Conservation (phyloP, 1,284 basidiomycete species). For the Amylostereum chailletii region DNA sequence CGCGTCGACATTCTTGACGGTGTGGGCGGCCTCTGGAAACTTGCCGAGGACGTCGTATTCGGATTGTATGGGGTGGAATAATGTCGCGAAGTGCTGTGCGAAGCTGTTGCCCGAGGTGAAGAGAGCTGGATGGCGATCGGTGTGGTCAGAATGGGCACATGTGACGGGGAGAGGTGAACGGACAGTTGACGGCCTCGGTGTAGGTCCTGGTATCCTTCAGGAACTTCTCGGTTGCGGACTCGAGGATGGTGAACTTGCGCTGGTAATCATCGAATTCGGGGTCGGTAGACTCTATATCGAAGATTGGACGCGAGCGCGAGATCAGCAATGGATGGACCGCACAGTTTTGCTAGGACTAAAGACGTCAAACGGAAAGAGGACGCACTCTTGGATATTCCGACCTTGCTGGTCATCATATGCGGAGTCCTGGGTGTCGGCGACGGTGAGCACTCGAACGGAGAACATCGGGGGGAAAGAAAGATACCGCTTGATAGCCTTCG, state of each 20-base stretch:
- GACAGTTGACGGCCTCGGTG: slow-evolving; percentile 74
- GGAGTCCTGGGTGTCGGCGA: slow-evolving; percentile 54
- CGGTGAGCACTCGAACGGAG: background rate
- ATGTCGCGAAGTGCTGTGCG: slow-evolving; percentile 63
- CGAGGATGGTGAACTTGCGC: slow-evolving; percentile 71
- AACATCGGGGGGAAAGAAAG: slow-evolving; percentile 11
- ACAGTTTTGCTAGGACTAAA: background rate
- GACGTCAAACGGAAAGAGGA: slow-evolving; percentile 7
- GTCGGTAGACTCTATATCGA: slow-evolving; percentile 65
- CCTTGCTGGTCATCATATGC: slow-evolving; percentile 76
- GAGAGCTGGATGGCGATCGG: slow-evolving; percentile 44
- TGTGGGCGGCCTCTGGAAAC: slow-evolving; percentile 72
- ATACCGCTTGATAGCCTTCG: slow-evolving; percentile 73
- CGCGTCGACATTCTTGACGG: slow-evolving; percentile 69
- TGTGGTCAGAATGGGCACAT: slow-evolving; percentile 1
- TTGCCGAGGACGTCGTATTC: slow-evolving; percentile 80
- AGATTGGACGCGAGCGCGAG: background rate
- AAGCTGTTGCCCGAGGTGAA: slow-evolving; percentile 76
- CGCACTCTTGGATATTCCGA: slow-evolving; percentile 89
- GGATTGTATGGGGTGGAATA: slow-evolving; percentile 76
- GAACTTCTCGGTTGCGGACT: slow-evolving; percentile 82
- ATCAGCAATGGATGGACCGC: slow-evolving; percentile 4
- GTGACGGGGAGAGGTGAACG: slow-evolving; percentile 17
- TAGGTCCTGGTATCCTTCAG: slow-evolving; percentile 89
- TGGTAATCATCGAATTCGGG: slow-evolving; percentile 83